Base-by-base conservation (phyloP, 179 eudicot species). In the Silene vulgaris region DNA sequence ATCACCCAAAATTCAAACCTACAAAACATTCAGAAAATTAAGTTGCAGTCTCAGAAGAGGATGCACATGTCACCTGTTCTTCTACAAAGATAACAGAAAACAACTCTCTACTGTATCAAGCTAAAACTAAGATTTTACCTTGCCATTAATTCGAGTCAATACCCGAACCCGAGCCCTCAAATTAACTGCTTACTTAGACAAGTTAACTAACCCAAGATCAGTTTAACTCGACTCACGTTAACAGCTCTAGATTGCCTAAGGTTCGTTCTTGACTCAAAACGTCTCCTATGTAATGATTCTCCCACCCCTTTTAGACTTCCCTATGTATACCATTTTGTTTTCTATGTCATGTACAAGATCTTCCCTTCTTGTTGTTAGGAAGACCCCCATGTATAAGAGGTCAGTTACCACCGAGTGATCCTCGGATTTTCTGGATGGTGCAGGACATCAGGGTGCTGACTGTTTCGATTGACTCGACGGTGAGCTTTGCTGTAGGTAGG, bases 231-330 rank as follows among this genome's bases (percentile, higher is more conserved):
- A 76, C 69, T 70, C 71, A 65, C 4, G n/a, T 69, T 70, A 29
- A 74, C 76, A 66, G 75, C 75, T 56, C 9, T 54, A 48, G 29
- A 82, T 68, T 63, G 82, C 78, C 82, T 64, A 45, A 66, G 93
- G 93, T 88, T 91, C 97, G 89, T 87, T 89, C 91, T 91, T 90
- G 95, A 91, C 92, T 90, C 89, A 69, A 84, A 79, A 74, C 83
- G 73, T 73, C 45, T 20, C 76, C 81, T 71, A 20, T 78, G 74
- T 70, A 72, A 76, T 37, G 28, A 72, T 79, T 48, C 59, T 50
- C 59, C 77, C 71, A 74, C 77, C 37, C 37, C 32, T 3, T 40
- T 74, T 73, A 12, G 72, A 43, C 75, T 63, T 45, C 32, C 29
- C 71, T 75, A 66, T 66, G 61, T 52, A 64, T 74, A 73, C 66